A percentile compares a stretch with the other conserved stretches of the same genome.
These are phyloP conservation scores for Aspergillus luchuensis DNA, from an alignment of 2,329 filamentous ascomycete species.

Conservation along the genomic window DNA sequence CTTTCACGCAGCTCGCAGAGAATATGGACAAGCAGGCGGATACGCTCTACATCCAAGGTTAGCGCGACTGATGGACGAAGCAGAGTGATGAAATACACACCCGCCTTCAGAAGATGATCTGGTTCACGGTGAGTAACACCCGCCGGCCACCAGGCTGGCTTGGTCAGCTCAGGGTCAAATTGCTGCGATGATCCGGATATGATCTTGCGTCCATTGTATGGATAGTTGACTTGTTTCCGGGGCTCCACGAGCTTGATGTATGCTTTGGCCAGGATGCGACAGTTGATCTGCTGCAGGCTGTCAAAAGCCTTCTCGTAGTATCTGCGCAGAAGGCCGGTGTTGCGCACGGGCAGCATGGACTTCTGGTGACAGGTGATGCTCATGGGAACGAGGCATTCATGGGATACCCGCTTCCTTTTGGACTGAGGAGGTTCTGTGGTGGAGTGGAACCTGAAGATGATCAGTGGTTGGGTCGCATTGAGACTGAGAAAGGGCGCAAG, in stretches of 20 bases:
- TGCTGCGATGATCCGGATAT: constrained; percentile 34
- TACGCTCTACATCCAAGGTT: constrained; percentile 23
- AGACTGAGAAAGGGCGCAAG: not conserved
- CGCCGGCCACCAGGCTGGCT: constrained; percentile 38
- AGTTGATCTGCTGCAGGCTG: constrained; percentile 40
- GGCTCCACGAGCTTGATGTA: constrained; percentile 41
- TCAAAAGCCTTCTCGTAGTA: constrained; percentile 40
- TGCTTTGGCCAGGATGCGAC: constrained; percentile 38
- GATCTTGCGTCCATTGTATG: constrained; percentile 38
- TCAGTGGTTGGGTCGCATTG: not conserved
- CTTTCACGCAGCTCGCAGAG: constrained; percentile 38
- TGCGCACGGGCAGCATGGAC: constrained; percentile 27
- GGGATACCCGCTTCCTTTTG: constrained; percentile 22
- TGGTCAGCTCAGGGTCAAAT: constrained; percentile 37
- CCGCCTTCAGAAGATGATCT: constrained; percentile 36
- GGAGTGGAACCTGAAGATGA: constrained; percentile 8
- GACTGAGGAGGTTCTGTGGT: constrained; percentile 12
- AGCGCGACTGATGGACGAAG: not conserved
- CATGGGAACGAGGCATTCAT: constrained; percentile 25
- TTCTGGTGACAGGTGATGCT: constrained; percentile 29
- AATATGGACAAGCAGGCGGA: constrained; percentile 37
- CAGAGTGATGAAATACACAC: constrained; percentile 19
- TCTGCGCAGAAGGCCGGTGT: constrained; percentile 27
- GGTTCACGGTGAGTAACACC: constrained; percentile 37
- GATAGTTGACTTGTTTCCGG: constrained; percentile 40